Percentiles rank a stretch among this genome's conserved stretches.
These are phyloP conservation scores for Monosporascus sp. DNA, from an alignment of 2,329 filamentous ascomycete genomes.

Conservation along the genomic window DNA sequence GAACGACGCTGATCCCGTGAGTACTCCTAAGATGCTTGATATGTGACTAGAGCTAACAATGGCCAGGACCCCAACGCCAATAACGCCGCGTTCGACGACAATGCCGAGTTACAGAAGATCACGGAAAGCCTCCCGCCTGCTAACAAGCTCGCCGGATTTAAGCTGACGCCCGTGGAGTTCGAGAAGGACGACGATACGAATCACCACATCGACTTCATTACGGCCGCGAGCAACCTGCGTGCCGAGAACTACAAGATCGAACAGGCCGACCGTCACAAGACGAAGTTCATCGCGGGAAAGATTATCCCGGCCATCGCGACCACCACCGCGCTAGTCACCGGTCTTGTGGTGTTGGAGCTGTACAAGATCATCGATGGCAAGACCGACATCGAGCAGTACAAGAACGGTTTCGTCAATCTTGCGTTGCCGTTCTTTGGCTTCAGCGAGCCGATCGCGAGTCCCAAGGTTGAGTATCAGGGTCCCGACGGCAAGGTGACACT, in stretches of 20 bases:
- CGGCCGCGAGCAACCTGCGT: slow-evolving; percentile 90
- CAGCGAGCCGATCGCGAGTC: slow-evolving; percentile 90
- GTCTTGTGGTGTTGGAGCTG: slow-evolving; percentile 84
- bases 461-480: slow-evolving; percentile 84
- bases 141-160: slow-evolving; percentile 79
- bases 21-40: slow-evolving; percentile 20
- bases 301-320: slow-evolving; percentile 98
- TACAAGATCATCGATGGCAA: slow-evolving; percentile 98
- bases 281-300: slow-evolving; percentile 99
- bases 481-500: slow-evolving; percentile 74
- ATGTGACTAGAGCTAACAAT: slow-evolving; percentile 9
- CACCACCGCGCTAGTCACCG: slow-evolving; percentile 91
- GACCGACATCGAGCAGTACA: slow-evolving; percentile 95
- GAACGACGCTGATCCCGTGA: slow-evolving; percentile 82
- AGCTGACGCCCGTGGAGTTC: slow-evolving; percentile 87
- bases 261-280: slow-evolving; percentile 90
- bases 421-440: slow-evolving; percentile 97
- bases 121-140: slow-evolving; percentile 69
- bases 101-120: slow-evolving; percentile 69
- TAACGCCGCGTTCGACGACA: slow-evolving; percentile 58
- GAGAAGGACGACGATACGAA: slow-evolving; percentile 99
- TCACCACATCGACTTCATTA: slow-evolving; percentile 98
- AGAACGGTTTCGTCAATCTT: slow-evolving; percentile 97
- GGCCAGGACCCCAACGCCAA: slow-evolving; percentile 66
- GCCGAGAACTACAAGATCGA: slow-evolving; percentile 98